Conservation (phyloP, 2,329 filamentous ascomycete genomes). For the Pleurostoma richardsiae region DNA sequence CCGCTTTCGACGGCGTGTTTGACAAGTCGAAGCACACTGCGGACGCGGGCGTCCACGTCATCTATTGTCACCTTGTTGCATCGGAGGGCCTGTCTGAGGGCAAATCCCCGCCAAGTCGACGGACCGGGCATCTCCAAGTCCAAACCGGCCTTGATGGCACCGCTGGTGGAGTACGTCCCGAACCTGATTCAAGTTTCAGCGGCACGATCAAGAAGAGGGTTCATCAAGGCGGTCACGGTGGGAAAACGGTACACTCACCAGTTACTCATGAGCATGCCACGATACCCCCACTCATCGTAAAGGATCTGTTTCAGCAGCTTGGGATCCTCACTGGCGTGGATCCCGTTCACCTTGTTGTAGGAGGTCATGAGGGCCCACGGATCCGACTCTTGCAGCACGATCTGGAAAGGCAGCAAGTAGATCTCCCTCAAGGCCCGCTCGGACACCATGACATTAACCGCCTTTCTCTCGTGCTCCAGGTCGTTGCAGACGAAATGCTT, state of each 20-base stretch:
- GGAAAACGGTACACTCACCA: constrained; percentile 23
- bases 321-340: constrained; percentile 34
- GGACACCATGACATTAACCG: constrained; percentile 22
- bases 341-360: constrained; percentile 40
- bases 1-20: constrained; percentile 11
- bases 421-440: constrained; percentile 28
- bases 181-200: constrained; percentile 6
- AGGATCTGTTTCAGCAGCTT: constrained; percentile 31
- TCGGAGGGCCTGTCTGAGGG: constrained; percentile 16
- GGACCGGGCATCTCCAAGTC: constrained; percentile 35
- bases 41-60: constrained; percentile 19
- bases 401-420: constrained; percentile 39
- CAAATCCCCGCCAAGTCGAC: constrained; percentile 16
- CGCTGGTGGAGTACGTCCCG: constrained; percentile 25
- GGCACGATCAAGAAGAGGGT: too few species aligned
- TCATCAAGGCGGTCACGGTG: too few species aligned
- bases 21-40: constrained; percentile 24
- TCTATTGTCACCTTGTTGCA: constrained; percentile 19
- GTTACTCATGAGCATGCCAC: constrained; percentile 41
- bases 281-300: constrained; percentile 38
- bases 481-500: constrained; percentile 44
- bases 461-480: constrained; percentile 22
- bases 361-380: constrained; percentile 41
- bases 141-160: constrained; percentile 24
- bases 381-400: constrained; percentile 33